Evolutionary conservation across 1,284 basidiomycete species (phyloP), one percentile per base, ranked within the genome.

Genomic region (Cutaneotrichosporon spelunceum): DNA sequence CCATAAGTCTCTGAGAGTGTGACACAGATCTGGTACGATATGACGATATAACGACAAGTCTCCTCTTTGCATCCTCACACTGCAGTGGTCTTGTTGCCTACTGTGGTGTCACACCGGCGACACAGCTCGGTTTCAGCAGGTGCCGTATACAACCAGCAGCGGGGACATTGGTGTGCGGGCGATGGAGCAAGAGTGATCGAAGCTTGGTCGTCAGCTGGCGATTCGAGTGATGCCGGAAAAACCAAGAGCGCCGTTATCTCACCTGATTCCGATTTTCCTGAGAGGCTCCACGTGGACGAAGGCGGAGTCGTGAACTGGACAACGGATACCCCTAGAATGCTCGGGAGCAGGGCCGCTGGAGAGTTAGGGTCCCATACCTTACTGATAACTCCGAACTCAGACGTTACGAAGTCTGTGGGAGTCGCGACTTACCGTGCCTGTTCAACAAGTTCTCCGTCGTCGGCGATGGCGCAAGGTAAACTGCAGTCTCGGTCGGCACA

Each of bases 301-400:
- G 58, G 36, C 16, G 53, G 36, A 33, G 42, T 16, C 23, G 14
- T 74, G 16, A 88, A 64, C 14, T 73, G 77, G 19, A 84, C 88
- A 54, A 87, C 81, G 0, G 91, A 92, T 3, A 90, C 87, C 60
- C 91, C 89, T 74, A 91, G 89, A 3, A 93, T 79, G 0, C 85
- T 86, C 68, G 86, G 86, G 30, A 92, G 79, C 61, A 86, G 82
- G 11, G 77, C 69, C 67, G 83, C 89, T 91, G 50, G 4, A 19
- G 10, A 11, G 30, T 56, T 33, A 48, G 30, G 7, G 26, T 21
- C 26, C 6, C 21, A 21, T 21, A 27, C 47, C 24, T 8, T 21
- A n/a, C 23, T 33, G 7, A 52, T 33, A 14, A 26, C 4, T 19
- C 16, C 36, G 16, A 39, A 13, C 36, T 39, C 36, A 5, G 14